phyloP scores from a whole-genome alignment of 2,329 filamentous ascomycete genomes.

The Aspergillus sp. region DNA sequence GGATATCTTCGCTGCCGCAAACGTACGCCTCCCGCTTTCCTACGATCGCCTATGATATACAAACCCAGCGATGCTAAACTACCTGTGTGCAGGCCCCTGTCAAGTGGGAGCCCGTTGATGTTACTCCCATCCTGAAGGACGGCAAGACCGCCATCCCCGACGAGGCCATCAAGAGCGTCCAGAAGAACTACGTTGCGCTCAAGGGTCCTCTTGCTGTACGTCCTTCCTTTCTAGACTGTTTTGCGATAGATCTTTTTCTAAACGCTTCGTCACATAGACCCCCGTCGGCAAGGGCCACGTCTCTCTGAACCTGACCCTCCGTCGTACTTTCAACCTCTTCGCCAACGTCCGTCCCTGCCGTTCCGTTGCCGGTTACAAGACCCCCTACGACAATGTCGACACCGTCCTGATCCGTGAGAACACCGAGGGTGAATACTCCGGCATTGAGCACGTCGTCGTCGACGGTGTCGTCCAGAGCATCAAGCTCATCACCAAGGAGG shows the following conservation, averaged over 20 bases:
- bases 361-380: constrained; percentile 97
- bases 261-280: constrained; percentile 58
- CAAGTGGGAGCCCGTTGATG: constrained; percentile 96
- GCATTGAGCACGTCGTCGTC: constrained; percentile 97
- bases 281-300: constrained; percentile 98
- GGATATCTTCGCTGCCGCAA: constrained; percentile 95
- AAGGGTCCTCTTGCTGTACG: constrained; percentile 95
- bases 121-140: constrained; percentile 89
- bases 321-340: constrained; percentile 99
- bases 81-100: constrained; percentile 69
- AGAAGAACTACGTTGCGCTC: constrained; percentile 93
- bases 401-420: constrained; percentile 98
- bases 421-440: constrained; percentile 99
- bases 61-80: constrained; percentile 24
- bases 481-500: constrained; percentile 97
- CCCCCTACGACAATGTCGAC: constrained; percentile 94
- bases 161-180: constrained; percentile 88
- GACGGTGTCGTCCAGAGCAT: constrained; percentile 98
- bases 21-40: constrained; percentile 56
- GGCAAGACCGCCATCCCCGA: constrained; percentile 95
- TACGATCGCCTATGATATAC: not conserved
- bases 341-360: constrained; percentile 98
- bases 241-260: constrained; percentile 23
- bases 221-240: constrained; percentile 20
- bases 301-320: constrained; percentile 96